Evolutionary conservation across 2,329 filamentous ascomycete genomes (phyloP).

Genomic region (Trichophaea hybrida): DNA sequence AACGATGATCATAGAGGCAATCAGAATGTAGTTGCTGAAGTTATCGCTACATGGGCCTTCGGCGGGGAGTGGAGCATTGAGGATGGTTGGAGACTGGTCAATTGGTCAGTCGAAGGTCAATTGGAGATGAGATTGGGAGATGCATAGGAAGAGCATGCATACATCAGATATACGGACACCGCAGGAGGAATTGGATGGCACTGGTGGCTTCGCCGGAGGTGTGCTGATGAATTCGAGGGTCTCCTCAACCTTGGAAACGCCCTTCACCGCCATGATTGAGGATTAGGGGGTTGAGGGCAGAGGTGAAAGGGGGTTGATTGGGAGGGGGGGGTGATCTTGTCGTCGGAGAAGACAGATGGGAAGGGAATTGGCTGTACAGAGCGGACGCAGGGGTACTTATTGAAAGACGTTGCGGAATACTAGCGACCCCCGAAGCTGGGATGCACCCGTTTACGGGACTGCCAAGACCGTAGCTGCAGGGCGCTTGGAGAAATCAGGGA

Average conservation of each 20-base stretch:
- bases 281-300: not conserved
- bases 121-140: constrained; percentile 42
- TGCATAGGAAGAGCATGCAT: constrained; percentile 29
- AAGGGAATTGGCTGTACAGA: not conserved
- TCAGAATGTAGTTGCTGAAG: constrained; percentile 73
- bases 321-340: constrained; percentile 1
- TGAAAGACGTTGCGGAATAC: not conserved
- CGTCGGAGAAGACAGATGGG: not conserved
- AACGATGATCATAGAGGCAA: constrained; percentile 52
- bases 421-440: not conserved
- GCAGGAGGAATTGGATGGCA: constrained; percentile 39
- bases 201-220: constrained; percentile 37
- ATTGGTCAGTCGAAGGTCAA: not conserved
- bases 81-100: constrained; percentile 65
- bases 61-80: constrained; percentile 85
- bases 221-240: constrained; percentile 52
- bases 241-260: constrained; percentile 31
- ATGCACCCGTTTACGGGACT: not conserved
- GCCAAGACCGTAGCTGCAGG: not conserved
- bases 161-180: constrained; percentile 44
- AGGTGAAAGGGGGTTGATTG: constrained; percentile 7
- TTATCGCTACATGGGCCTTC: constrained; percentile 69
- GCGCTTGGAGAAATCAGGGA: not conserved
- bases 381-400: not conserved
- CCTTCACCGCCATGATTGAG: constrained; percentile 1